These are phyloP conservation scores for Sequoiadendron giganteum DNA, from an alignment of 75 land plant genomes.

Conservation along the genomic window DNA sequence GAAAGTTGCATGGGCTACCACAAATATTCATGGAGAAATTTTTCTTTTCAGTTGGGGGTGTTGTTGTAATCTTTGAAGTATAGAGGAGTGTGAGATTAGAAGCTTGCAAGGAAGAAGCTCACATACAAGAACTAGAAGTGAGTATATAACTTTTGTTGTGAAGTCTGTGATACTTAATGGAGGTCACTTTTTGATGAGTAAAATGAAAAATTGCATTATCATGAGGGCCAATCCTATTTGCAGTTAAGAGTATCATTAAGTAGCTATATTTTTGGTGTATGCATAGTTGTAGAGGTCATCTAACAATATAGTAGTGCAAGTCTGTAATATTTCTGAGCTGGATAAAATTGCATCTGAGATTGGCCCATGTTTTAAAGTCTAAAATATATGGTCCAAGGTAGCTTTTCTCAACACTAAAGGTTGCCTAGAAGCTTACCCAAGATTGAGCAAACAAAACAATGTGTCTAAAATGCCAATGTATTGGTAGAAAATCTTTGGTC, in stretches of 20 bases:
- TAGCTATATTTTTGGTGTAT: background rate
- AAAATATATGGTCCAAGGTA: too few relatives aligned
- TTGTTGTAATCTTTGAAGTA: conserved; percentile 74
- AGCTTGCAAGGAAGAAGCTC: conserved; percentile 79
- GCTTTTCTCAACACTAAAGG: too few relatives aligned
- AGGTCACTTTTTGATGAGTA: background rate
- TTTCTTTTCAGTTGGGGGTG: conserved; percentile 89
- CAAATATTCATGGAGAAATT: conserved; percentile 80
- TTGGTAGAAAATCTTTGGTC: too few relatives aligned
- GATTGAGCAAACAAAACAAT: too few relatives aligned
- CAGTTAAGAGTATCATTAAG: background rate
- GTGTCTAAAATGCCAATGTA: too few relatives aligned
- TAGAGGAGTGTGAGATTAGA: conserved; percentile 85
- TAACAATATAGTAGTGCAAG: background rate
- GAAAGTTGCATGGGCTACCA: conserved; percentile 89
- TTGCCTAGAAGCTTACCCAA: too few relatives aligned
- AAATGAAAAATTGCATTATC: background rate
- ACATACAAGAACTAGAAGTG: conserved; percentile 73
- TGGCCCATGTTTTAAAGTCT: too few relatives aligned
- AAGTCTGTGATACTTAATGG: background rate
- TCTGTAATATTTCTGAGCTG: background rate
- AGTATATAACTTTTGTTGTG: background rate
- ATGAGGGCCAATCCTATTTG: background rate
- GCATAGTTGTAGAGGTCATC: background rate
- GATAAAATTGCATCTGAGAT: background rate